A percentile compares a stretch with the other conserved stretches of the same genome.
Conservation (phyloP, 768 basidiomycete genomes). For the Pulveroboletus sp. region DNA sequence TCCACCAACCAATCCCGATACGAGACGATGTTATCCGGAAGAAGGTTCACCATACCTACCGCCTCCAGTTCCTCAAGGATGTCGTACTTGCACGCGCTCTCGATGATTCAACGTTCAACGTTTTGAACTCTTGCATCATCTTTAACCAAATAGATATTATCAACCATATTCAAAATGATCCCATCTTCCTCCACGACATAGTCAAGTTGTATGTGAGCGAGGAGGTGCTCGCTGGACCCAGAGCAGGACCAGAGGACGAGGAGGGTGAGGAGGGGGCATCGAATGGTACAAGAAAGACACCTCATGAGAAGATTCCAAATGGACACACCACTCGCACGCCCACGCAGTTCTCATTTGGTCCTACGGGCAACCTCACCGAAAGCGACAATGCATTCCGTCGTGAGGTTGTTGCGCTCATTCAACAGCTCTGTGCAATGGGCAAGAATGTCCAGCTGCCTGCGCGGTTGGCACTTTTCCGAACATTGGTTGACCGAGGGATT, state of each 20-base stretch:
- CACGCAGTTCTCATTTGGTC: slow-evolving; percentile 48
- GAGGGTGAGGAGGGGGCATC: slow-evolving; percentile 17
- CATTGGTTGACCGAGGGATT: slow-evolving; percentile 82
- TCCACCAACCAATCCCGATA: slow-evolving; percentile 86
- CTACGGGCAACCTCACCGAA: slow-evolving; percentile 51
- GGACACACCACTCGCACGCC: slow-evolving; percentile 25
- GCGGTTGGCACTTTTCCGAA: slow-evolving; percentile 80
- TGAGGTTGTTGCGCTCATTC: slow-evolving; percentile 82
- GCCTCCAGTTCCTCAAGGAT: slow-evolving; percentile 95
- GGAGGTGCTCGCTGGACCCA: slow-evolving; percentile 48
- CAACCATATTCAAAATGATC: slow-evolving; percentile 77
- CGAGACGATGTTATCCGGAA: slow-evolving; percentile 67
- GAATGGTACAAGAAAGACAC: slow-evolving; percentile 36
- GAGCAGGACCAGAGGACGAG: slow-evolving; percentile 26
- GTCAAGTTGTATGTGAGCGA: slow-evolving; percentile 73
- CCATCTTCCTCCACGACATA: slow-evolving; percentile 69
- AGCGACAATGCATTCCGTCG: slow-evolving; percentile 54
- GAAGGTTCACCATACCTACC: slow-evolving; percentile 96
- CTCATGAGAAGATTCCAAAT: slow-evolving; percentile 34
- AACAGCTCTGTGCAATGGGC: slow-evolving; percentile 91
- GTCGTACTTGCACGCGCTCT: slow-evolving; percentile 93
- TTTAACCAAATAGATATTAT: slow-evolving; percentile 99
- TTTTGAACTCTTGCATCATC: slow-evolving; percentile 94
- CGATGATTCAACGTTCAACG: slow-evolving; percentile 96
- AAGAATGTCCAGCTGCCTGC: slow-evolving; percentile 92